Percentiles rank a stretch among this genome's conserved stretches.
Conservation (phyloP, 176 grass and related monocot species). For the Carex littledalei region DNA sequence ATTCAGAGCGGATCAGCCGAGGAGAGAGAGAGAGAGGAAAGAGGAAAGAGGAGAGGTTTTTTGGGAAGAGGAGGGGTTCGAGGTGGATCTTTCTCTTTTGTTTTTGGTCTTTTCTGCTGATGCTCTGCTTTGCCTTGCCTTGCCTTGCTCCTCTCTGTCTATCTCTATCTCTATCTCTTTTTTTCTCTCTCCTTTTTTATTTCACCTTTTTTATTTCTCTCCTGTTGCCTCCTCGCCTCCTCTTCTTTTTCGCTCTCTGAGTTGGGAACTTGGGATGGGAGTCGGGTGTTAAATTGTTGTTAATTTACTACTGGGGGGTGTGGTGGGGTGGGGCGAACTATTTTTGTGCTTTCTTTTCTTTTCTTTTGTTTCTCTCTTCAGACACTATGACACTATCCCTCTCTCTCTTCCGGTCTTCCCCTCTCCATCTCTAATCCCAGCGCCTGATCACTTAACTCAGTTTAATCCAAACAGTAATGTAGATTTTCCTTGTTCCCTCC, state of each 20-base stretch:
- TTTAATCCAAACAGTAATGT: not conserved
- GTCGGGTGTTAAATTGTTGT: constrained; percentile 27
- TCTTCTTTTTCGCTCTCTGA: not conserved
- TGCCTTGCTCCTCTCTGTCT: constrained; percentile 6
- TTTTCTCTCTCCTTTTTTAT: constrained; percentile 11
- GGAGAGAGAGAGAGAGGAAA: not conserved
- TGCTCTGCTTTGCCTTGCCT: constrained; percentile 19
- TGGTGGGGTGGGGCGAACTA: constrained; percentile 22
- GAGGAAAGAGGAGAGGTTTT: not conserved
- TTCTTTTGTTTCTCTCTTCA: constrained; percentile 46
- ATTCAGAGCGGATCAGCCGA: not conserved
- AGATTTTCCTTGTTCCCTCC: not conserved
- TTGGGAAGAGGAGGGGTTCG: constrained; percentile 33
- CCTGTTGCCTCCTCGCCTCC: constrained; percentile 17
- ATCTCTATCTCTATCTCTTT: constrained; percentile 17
- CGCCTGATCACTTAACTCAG: not conserved
- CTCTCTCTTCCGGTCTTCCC: not conserved
- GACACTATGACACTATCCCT: not conserved
- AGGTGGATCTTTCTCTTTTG: constrained; percentile 81
- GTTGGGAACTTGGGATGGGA: not conserved
- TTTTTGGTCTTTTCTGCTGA: constrained; percentile 39
- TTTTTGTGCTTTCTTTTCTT: constrained; percentile 55
- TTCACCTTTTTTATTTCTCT: constrained; percentile 13
- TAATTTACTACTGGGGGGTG: constrained; percentile 29
- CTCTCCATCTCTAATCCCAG: not conserved